Conservation (phyloP, 495 filamentous ascomycete genomes). For the Penicillium flavigenum region DNA sequence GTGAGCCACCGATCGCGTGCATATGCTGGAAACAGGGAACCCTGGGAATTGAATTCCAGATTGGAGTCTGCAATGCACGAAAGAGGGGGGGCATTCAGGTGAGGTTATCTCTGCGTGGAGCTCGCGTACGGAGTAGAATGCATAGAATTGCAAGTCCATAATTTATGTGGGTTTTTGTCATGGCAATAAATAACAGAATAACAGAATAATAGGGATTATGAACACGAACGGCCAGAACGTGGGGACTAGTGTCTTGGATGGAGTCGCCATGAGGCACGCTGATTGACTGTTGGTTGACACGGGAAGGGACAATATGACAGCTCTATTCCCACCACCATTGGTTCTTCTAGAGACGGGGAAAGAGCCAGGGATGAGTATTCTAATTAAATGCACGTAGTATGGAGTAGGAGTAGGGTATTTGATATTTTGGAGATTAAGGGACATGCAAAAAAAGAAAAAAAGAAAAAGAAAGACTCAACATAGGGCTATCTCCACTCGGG, state of each 20-base stretch:
- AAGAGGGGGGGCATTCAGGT: neutral
- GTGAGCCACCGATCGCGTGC: constrained; percentile 14
- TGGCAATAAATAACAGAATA: neutral
- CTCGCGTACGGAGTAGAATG: constrained; percentile 4
- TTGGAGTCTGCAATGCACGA: constrained; percentile 1
- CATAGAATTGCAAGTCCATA: neutral
- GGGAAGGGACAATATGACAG: constrained; percentile 42
- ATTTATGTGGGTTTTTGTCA: neutral
- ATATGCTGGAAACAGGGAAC: constrained; percentile 3
- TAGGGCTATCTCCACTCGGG: constrained; percentile 11
- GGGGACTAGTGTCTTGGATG: constrained; percentile 25
- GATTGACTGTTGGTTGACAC: constrained; percentile 18
- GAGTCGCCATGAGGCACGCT: constrained; percentile 1
- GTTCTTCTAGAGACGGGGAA: neutral
- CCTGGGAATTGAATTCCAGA: neutral
- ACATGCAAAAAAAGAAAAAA: too few species aligned
- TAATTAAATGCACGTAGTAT: neutral
- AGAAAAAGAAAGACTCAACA: neutral
- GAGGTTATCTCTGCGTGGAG: neutral
- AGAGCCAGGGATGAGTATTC: neutral
- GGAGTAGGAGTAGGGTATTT: neutral
- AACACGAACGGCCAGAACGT: constrained; percentile 20
- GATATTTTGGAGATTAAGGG: neutral
- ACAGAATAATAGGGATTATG: neutral
- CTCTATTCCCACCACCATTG: constrained; percentile 28